Conservation (phyloP, 257 asterid genomes). For the Ilex aquifolium region DNA sequence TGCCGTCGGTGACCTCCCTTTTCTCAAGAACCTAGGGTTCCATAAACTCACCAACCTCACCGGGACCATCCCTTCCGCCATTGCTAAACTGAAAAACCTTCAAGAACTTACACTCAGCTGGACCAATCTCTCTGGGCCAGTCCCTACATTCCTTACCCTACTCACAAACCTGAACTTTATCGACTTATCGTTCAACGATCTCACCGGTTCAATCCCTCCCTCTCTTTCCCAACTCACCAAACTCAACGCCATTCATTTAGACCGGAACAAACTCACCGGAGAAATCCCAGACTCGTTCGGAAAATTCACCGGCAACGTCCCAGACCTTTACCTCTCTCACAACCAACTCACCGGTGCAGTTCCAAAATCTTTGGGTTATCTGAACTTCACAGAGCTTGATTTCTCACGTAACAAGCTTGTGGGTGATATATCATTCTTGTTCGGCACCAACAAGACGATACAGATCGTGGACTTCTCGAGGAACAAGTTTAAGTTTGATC, state of each 20-base stretch:
- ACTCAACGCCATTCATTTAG: constrained; percentile 30
- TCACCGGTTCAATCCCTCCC: constrained; percentile 46
- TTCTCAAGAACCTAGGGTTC: constrained; percentile 25
- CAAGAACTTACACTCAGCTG: constrained; percentile 22
- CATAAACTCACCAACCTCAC: constrained; percentile 44
- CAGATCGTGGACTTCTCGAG: too few species aligned
- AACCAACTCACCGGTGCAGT: constrained; percentile 22
- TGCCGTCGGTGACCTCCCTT: constrained; percentile 36
- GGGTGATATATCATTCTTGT: constrained; percentile 29
- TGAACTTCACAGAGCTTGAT: too few species aligned
- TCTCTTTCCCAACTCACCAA: constrained; percentile 23
- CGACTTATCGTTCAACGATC: constrained; percentile 31
- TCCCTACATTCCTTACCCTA: constrained; percentile 38
- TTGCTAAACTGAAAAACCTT: constrained; percentile 33
- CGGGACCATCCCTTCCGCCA: constrained; percentile 39
- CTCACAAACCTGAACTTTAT: constrained; percentile 24
- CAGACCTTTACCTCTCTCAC: constrained; percentile 42
- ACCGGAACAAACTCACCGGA: constrained; percentile 50
- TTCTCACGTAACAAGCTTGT: too few species aligned
- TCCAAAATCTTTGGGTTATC: too few species aligned
- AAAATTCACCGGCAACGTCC: constrained; percentile 25
- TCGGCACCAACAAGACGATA: constrained; percentile 47
- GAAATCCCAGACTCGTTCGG: constrained; percentile 39
- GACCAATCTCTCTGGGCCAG: constrained; percentile 39
- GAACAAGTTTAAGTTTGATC: too few species aligned